A percentile compares a stretch with the other conserved stretches of the same genome.
phyloP scores from a whole-genome alignment of 331 rosid genomes.

The Saraca asoca region DNA sequence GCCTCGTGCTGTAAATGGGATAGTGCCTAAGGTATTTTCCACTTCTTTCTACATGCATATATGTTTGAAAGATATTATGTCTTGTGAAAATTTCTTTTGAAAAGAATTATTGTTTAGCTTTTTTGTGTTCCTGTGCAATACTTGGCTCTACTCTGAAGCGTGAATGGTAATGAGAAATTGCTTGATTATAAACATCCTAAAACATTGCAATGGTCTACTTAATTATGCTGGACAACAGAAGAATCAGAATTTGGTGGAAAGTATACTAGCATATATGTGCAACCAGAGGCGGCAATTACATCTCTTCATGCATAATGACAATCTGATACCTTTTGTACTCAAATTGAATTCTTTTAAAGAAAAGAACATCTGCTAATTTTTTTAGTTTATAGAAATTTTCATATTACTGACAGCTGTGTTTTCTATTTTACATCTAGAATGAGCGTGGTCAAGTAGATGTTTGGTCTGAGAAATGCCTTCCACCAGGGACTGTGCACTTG shows the following conservation, averaged over 20 bases:
- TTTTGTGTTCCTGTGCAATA: not conserved
- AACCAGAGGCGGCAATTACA: no score
- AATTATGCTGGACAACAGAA: no score
- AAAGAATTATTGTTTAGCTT: not conserved
- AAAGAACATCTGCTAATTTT: constrained; percentile 16
- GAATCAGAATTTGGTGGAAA: no score
- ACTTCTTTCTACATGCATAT: constrained; percentile 12
- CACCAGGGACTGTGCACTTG: constrained; percentile 88
- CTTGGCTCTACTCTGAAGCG: not conserved
- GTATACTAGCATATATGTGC: no score
- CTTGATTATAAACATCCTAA: not conserved
- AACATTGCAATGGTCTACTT: no score
- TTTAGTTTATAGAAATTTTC: constrained; percentile 22
- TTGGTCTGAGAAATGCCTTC: constrained; percentile 99
- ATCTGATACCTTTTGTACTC: not conserved
- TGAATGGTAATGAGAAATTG: not conserved
- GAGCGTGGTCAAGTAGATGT: constrained; percentile 92
- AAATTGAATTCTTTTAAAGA: not conserved
- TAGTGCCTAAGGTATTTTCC: constrained; percentile 77
- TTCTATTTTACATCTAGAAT: constrained; percentile 49
- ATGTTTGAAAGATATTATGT: constrained; percentile 13
- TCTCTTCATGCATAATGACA: not conserved
- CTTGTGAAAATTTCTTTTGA: not conserved
- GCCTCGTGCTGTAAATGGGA: constrained; percentile 79
- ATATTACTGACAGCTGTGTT: constrained; percentile 36